phyloP scores from a whole-genome alignment of 352 stramenopile species.

The Globisporangium iwayamae region DNA sequence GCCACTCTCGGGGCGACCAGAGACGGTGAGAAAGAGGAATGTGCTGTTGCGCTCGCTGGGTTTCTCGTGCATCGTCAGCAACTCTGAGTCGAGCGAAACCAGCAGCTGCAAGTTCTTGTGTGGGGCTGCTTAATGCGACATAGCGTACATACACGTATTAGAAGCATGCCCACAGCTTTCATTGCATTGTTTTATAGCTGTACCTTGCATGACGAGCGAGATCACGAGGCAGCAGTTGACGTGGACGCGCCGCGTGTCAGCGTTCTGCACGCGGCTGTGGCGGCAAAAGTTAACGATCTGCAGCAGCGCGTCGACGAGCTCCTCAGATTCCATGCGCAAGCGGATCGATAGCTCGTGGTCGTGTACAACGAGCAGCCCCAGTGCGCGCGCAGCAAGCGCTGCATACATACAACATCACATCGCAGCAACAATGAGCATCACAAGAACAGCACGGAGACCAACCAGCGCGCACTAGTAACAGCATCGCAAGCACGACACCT shows the following conservation, averaged over 20 bases:
- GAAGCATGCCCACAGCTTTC: not conserved
- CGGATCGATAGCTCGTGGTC: conserved; percentile 30
- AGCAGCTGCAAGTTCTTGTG: conserved; percentile 39
- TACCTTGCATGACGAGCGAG: conserved; percentile 75
- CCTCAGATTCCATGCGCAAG: conserved; percentile 58
- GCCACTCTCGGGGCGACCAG: conserved; percentile 37
- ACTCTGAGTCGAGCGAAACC: conserved; percentile 64
- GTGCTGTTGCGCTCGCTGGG: conserved; percentile 40
- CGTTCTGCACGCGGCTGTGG: conserved; percentile 35
- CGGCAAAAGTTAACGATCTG: conserved; percentile 67
- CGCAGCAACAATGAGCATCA: not conserved
- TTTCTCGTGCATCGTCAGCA: conserved; percentile 49
- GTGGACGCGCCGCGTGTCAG: conserved; percentile 62
- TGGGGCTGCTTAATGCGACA: conserved; percentile 15
- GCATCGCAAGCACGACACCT: conserved; percentile 15
- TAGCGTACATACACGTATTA: not conserved
- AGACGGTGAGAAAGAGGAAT: conserved; percentile 48
- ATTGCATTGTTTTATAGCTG: not conserved
- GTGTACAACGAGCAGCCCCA: conserved; percentile 59
- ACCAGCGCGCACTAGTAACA: not conserved
- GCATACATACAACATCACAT: not conserved
- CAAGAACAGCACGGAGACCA: not conserved
- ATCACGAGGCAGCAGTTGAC: conserved; percentile 85
- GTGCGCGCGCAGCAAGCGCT: conserved; percentile 60
- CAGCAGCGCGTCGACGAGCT: conserved; percentile 69